Base-by-base conservation (phyloP, 2,329 filamentous ascomycete genomes). In the Ceratocystis huliohia region DNA sequence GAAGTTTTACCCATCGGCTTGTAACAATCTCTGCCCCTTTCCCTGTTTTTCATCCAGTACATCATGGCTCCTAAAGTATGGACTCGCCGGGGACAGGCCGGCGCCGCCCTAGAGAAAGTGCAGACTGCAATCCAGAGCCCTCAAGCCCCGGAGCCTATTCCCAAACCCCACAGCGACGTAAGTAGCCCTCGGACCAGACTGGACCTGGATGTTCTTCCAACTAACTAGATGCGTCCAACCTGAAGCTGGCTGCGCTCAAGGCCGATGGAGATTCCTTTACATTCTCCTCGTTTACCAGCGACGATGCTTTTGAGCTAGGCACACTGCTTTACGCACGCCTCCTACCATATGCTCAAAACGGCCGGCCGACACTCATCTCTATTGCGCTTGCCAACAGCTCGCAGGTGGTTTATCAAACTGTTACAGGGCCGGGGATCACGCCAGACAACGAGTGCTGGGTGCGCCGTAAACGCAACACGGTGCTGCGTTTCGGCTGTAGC, bases 391-490 rank as follows among this genome's bases (percentile, higher is more conserved):
- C 83, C 67, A 81, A 82, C 72, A 75, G 74, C 70, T 74, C 75
- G 62, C 86, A 88, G 71, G 78, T 84, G 1, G 76, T 93, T 22
- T 93, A 91, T 78, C 88, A 91, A 73, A 78, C 80, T 67, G 84
- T 82, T 3, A 87, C 86, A 0, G 82, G 87, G 50, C 76, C 83
- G 0, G 88, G 89, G 5, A 83, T 84, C 3, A 79, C 81, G 68
- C 86, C 88, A 0, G 89, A 93, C 74, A 87, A 89, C 72, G 86
- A 88, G 73, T 76, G 76, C 33, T 89, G 86, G 87, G 85, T 89
- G 25, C 75, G 79, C 46, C 79, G 89, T 44, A 93, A 94, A 79
- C 78, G 85, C 15, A 84, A 84, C 67, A 87, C 87, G 0, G 89
- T 91, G 5, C 76, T 91, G 64, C 78, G 89, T 8, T 93, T 84